Evolutionary conservation across 2,329 filamentous ascomycete species (phyloP).

Genomic region (Apiospora phragmitis): DNA sequence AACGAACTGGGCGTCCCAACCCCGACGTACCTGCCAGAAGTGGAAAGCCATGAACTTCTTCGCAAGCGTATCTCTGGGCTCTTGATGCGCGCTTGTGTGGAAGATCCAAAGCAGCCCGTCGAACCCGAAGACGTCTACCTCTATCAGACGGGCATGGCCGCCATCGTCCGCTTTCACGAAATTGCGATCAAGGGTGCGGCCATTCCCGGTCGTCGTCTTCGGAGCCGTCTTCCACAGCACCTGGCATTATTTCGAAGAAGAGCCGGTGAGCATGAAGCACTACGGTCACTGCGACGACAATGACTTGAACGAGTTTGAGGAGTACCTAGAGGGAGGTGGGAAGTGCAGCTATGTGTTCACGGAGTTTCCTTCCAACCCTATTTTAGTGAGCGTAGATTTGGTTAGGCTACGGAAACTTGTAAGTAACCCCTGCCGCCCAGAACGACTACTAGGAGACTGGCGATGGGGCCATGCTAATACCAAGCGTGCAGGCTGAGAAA

Average conservation of each 20-base stretch:
- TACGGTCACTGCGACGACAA: conserved; percentile 44
- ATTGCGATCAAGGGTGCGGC: conserved; percentile 35
- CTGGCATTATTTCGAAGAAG: conserved; percentile 47
- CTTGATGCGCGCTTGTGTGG: conserved; percentile 40
- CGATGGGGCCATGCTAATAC: not conserved
- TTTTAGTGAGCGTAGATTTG: conserved; percentile 43
- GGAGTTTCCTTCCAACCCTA: conserved; percentile 52
- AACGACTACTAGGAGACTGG: too few relatives aligned
- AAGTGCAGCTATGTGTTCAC: conserved; percentile 47
- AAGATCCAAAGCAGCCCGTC: conserved; percentile 25
- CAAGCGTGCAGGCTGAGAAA: conserved; percentile 32
- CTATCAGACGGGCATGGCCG: conserved; percentile 56
- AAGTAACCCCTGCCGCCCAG: conserved; percentile 20
- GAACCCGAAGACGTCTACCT: conserved; percentile 49
- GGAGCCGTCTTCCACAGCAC: conserved; percentile 55
- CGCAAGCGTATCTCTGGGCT: conserved; percentile 42
- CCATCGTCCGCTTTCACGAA: conserved; percentile 45
- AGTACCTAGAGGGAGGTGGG: conserved; percentile 41
- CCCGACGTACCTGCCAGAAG: conserved; percentile 41
- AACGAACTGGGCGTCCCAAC: conserved; percentile 24
- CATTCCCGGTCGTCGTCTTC: conserved; percentile 42
- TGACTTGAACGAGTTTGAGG: conserved; percentile 46
- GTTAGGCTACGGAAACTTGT: conserved; percentile 40
- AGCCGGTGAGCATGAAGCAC: conserved; percentile 45
- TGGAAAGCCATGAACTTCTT: conserved; percentile 37